Evolutionary conservation across 768 basidiomycete species (phyloP).

Genomic region (Postia placenta): DNA sequence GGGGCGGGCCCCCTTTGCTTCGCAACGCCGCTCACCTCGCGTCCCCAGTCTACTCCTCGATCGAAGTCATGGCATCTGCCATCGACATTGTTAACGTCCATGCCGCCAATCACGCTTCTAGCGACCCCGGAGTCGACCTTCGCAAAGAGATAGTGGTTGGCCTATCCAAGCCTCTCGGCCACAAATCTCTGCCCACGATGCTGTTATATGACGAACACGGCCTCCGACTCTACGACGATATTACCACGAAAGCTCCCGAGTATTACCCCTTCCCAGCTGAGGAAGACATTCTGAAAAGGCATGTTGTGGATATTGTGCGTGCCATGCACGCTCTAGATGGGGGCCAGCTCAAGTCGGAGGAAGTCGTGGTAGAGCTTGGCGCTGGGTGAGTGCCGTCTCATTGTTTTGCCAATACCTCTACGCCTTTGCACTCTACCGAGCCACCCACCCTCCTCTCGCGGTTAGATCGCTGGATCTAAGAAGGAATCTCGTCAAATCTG

Average conservation of each 20-base stretch:
- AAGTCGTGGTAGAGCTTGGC: conserved; percentile 83
- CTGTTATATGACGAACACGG: conserved; percentile 86
- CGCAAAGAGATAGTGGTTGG: conserved; percentile 46
- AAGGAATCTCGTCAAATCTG: conserved; percentile 1
- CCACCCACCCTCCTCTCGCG: background rate
- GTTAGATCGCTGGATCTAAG: too few species aligned
- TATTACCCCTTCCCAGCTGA: conserved; percentile 93
- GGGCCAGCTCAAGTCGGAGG: conserved; percentile 28
- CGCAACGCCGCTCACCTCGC: background rate
- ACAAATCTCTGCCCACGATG: conserved; percentile 71
- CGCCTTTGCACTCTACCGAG: background rate
- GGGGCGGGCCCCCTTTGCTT: background rate
- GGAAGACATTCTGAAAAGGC: conserved; percentile 70
- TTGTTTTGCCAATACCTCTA: background rate
- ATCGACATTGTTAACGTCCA: conserved; percentile 22
- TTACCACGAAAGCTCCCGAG: conserved; percentile 70
- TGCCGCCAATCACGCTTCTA: conserved; percentile 2
- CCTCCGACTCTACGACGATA: conserved; percentile 78
- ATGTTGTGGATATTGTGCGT: conserved; percentile 69
- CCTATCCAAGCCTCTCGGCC: conserved; percentile 44
- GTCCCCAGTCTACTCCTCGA: background rate
- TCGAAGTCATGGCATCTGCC: background rate
- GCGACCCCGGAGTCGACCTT: conserved; percentile 21
- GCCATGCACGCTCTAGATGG: conserved; percentile 52
- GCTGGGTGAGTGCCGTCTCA: conserved; percentile 65